Base-by-base conservation (phyloP, 768 basidiomycete genomes). In the Pleurotus djamor region DNA sequence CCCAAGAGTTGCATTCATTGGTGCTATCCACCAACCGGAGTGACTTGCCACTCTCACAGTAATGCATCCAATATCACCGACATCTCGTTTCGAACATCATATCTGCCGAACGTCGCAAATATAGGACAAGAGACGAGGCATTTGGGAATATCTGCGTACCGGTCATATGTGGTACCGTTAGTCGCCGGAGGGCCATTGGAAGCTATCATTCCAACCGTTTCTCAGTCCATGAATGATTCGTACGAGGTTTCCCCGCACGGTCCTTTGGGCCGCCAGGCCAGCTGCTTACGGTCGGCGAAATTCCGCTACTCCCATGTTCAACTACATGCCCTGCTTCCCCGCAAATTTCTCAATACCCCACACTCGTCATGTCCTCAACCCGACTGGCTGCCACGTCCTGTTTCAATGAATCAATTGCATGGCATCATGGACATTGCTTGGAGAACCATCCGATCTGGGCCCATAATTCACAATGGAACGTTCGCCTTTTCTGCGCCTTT, bases 281-380 rank as follows among this genome's bases (percentile, higher is more conserved):
- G n/a, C 54, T 55, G 13, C 37, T 13, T 33, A 14, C 37, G 44
- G n/a, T 55, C 54, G 54, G 54, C 21, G 54, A 55, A 55, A 55
- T 55, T 10, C 54, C 54, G 54, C 54, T 55, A 41, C 54, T 55
- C 54, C 38, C 54, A 55, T 55, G 54, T 55, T 55, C 54, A 43
- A 54, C 21, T 28, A 28, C 21, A 28, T 28, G 21, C 10, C 5
- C 21, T n/a, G 17, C 54, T 55, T 55, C 41, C 51, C 54, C 54
- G 54, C 54, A 43, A 32, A 12, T 38, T 41, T 55, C 41, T 38
- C 37, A 14, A 21, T 55, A 38, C 54, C 54, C 54, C 54, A 32
- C 54, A 55, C 38, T 55, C 54, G 54, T 55, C 54, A 55, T 44
- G 17, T 32, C 5, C n/a, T 41, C 21, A 43, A 41, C 28, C 54